Percentiles rank a stretch among this genome's conserved stretches.
These are phyloP conservation scores for Thraustochytrium sp. DNA, from an alignment of 352 stramenopile species.

Conservation along the genomic window DNA sequence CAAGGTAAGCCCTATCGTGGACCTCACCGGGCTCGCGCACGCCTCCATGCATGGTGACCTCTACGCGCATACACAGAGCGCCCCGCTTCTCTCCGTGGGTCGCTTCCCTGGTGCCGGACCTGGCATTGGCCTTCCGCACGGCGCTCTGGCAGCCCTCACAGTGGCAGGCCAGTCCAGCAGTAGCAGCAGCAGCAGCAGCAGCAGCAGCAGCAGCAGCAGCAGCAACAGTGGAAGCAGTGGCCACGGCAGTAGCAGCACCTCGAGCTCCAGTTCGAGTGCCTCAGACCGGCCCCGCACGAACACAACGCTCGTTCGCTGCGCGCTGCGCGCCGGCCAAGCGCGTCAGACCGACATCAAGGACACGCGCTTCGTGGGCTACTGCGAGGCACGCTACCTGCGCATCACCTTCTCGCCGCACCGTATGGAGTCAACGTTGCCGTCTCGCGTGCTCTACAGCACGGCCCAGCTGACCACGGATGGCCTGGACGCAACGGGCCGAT, in stretches of 20 bases:
- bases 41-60: not conserved
- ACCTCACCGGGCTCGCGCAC: not conserved
- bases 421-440: not conserved
- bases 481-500: too few relatives aligned
- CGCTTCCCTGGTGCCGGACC: not conserved
- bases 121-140: not conserved
- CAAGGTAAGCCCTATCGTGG: not conserved
- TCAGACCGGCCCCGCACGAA: not conserved
- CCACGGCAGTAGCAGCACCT: not conserved
- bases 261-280: not conserved
- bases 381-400: constrained; percentile 28
- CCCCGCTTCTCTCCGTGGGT: not conserved
- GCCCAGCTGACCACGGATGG: not conserved
- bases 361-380: constrained; percentile 12
- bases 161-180: not conserved
- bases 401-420: constrained; percentile 3
- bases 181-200: not conserved
- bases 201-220: not conserved
- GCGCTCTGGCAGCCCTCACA: not conserved
- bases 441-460: constrained; percentile 2
- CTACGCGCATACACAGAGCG: not conserved
- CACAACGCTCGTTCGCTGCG: not conserved
- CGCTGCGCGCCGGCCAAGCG: not conserved
- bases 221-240: not conserved
- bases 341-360: not conserved